Evolutionary conservation across 1,284 basidiomycete species (phyloP).

Genomic region (Austropuccinia psidii): DNA sequence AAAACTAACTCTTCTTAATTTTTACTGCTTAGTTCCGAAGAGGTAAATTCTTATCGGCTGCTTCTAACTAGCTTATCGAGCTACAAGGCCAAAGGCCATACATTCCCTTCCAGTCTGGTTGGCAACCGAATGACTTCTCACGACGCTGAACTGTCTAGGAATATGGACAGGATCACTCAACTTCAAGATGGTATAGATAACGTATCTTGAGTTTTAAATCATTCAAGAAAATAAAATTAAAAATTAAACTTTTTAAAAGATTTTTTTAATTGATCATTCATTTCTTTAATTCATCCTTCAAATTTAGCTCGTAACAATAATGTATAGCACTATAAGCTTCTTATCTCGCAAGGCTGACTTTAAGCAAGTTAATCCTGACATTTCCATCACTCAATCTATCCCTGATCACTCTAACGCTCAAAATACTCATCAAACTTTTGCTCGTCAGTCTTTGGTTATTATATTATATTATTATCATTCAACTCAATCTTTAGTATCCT

Average conservation of each 20-base stretch:
- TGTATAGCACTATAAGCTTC: constrained; percentile 35
- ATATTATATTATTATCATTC: neutral
- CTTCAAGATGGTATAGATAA: constrained; percentile 35
- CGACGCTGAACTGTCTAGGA: constrained; percentile 38
- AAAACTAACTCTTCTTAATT: too few relatives aligned
- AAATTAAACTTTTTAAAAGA: too few relatives aligned
- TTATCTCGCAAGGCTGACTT: constrained; percentile 28
- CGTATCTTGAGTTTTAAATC: neutral
- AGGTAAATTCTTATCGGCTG: too few relatives aligned
- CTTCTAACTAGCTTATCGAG: too few relatives aligned
- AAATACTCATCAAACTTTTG: neutral
- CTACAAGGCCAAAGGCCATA: constrained; percentile 16
- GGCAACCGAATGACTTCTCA: constrained; percentile 37
- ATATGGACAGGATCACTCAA: constrained; percentile 37
- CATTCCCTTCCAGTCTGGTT: constrained; percentile 22
- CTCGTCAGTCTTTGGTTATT: neutral
- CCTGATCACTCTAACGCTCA: neutral
- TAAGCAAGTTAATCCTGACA: constrained; percentile 30
- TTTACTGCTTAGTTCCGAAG: too few relatives aligned
- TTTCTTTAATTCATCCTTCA: neutral
- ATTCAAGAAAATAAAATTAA: neutral
- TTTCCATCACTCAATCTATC: constrained; percentile 34
- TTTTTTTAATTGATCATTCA: neutral
- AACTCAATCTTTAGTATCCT: neutral
- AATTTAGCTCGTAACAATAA: constrained; percentile 30